Conservation (phyloP, 2,329 filamentous ascomycete species). For the Beauveria varroae region DNA sequence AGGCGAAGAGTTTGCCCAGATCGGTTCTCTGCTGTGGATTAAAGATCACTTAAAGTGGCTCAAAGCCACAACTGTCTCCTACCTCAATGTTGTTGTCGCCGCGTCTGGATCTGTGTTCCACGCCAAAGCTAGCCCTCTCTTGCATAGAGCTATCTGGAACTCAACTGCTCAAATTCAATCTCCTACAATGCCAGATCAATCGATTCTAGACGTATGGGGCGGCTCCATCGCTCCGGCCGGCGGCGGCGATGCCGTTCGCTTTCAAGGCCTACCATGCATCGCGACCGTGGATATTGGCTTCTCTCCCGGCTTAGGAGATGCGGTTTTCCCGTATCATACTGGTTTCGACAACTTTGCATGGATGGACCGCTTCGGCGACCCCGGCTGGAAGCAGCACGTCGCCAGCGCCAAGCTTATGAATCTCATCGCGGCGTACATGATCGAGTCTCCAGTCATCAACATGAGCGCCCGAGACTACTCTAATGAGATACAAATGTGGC, state of each 20-base stretch:
- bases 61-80: slow-evolving; percentile 60
- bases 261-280: slow-evolving; percentile 61
- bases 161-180: slow-evolving; percentile 50
- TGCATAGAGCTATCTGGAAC: slow-evolving; percentile 58
- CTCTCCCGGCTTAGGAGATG: slow-evolving; percentile 31
- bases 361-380: slow-evolving; percentile 75
- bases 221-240: slow-evolving; percentile 47
- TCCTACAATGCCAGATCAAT: slow-evolving; percentile 40
- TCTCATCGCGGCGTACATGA: slow-evolving; percentile 31
- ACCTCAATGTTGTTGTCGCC: slow-evolving; percentile 75
- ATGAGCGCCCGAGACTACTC: slow-evolving; percentile 35
- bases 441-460: slow-evolving; percentile 29
- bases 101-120: slow-evolving; percentile 48
- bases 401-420: slow-evolving; percentile 43
- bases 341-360: slow-evolving; percentile 82
- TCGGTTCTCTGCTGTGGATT: slow-evolving; percentile 82
- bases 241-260: slow-evolving; percentile 33
- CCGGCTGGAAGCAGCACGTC: slow-evolving; percentile 51
- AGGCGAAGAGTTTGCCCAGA: slow-evolving; percentile 68
- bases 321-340: slow-evolving; percentile 70
- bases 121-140: slow-evolving; percentile 55
- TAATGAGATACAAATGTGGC: slow-evolving; percentile 29
- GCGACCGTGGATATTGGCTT: slow-evolving; percentile 46
- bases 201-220: slow-evolving; percentile 34
- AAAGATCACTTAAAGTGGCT: slow-evolving; percentile 78